phyloP scores from a whole-genome alignment of 2,329 filamentous ascomycete species.

The Xylaria sp. region DNA sequence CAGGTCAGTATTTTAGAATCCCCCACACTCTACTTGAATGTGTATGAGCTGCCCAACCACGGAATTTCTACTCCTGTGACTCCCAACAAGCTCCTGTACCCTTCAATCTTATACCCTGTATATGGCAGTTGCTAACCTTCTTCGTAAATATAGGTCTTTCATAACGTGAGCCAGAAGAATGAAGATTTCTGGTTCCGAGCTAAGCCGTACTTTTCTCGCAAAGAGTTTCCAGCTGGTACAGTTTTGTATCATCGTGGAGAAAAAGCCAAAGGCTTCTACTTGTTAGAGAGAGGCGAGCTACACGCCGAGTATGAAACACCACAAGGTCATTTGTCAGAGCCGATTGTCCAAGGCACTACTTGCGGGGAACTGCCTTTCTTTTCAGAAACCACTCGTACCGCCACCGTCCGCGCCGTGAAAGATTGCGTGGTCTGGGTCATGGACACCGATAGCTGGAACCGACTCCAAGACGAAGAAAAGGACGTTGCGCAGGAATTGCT shows the following conservation, averaged over 20 bases:
- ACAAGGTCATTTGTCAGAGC: conserved; percentile 88
- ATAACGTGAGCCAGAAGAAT: conserved; percentile 83
- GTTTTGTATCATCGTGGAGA: conserved; percentile 84
- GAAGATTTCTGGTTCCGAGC: conserved; percentile 96
- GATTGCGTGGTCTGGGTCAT: conserved; percentile 87
- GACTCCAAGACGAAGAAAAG: conserved; percentile 75
- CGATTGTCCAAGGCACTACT: conserved; percentile 92
- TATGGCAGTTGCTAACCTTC: neutral
- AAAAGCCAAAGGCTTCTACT: conserved; percentile 82
- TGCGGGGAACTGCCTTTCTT: conserved; percentile 98
- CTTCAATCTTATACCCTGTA: no score
- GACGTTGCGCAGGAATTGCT: conserved; percentile 86
- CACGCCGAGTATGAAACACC: conserved; percentile 90
- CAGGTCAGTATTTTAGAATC: conserved; percentile 57
- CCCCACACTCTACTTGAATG: neutral
- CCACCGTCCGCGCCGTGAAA: conserved; percentile 84
- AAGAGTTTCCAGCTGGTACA: conserved; percentile 73
- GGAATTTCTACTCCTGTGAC: neutral
- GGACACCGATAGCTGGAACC: conserved; percentile 75
- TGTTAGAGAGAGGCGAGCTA: conserved; percentile 88
- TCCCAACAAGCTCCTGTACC: neutral
- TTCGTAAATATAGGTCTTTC: conserved; percentile 72
- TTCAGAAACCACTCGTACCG: conserved; percentile 86
- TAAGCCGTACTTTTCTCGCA: conserved; percentile 77
- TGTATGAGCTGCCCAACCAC: neutral